Conservation (phyloP, 306 rosid genomes). For the Luffa aegyptiaca region DNA sequence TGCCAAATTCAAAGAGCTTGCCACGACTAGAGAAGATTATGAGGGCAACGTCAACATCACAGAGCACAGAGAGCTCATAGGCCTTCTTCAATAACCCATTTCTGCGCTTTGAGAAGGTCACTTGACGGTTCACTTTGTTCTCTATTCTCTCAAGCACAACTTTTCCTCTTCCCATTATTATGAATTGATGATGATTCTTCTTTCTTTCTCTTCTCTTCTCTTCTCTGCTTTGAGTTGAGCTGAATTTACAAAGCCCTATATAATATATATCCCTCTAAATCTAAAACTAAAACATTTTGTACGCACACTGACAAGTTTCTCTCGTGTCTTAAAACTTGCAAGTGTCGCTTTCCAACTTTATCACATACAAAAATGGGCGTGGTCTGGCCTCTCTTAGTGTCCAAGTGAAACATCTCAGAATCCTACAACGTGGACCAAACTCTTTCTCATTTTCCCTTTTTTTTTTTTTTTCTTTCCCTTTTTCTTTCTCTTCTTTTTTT, state of each 20-base stretch:
- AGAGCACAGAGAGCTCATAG: constrained; percentile 63
- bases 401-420: background rate
- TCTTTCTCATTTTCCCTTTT: background rate
- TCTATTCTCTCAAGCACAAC: constrained; percentile 82
- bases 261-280: no score
- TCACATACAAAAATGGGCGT: background rate
- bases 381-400: background rate
- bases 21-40: constrained; percentile 72
- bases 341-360: background rate
- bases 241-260: background rate
- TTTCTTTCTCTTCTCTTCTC: no score
- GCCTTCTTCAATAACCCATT: constrained; percentile 80
- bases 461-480: background rate
- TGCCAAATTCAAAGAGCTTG: constrained; percentile 68
- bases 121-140: constrained; percentile 78
- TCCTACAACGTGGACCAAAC: background rate
- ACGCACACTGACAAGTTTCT: background rate
- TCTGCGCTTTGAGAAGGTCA: constrained; percentile 69
- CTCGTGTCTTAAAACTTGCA: background rate
- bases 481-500: background rate
- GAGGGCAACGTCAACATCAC: constrained; percentile 75
- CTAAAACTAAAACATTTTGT: background rate
- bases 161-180: constrained; percentile 61
- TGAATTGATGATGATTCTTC: background rate
- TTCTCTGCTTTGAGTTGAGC: background rate